These are phyloP conservation scores for Penicillium italicum DNA, from an alignment of 2,329 filamentous ascomycete species.

Conservation along the genomic window DNA sequence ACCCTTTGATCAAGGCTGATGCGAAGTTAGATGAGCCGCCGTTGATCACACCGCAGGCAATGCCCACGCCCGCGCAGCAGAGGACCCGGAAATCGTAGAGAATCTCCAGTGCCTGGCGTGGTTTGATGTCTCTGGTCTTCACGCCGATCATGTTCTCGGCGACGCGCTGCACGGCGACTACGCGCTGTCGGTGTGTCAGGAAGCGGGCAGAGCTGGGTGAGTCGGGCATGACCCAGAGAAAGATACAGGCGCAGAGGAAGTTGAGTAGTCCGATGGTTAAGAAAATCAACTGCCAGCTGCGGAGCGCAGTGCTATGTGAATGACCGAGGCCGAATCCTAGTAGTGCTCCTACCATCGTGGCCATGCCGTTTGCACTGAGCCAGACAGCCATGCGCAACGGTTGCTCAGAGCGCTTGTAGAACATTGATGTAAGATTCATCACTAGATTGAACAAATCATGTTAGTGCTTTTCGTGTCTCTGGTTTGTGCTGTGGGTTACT, in stretches of 20 bases:
- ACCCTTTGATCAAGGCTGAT: constrained; percentile 47
- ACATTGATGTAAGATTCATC: constrained; percentile 39
- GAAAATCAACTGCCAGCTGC: constrained; percentile 43
- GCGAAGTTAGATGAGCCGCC: constrained; percentile 51
- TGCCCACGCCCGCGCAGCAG: constrained; percentile 41
- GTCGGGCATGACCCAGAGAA: constrained; percentile 38
- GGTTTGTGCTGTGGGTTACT: neutral
- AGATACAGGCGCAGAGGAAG: constrained; percentile 40
- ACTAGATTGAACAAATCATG: constrained; percentile 15
- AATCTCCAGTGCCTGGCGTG: constrained; percentile 39
- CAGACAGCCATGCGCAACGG: constrained; percentile 36
- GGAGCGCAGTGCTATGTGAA: constrained; percentile 24
- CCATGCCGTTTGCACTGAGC: constrained; percentile 38
- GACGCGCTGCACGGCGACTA: constrained; percentile 42
- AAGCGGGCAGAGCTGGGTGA: constrained; percentile 40
- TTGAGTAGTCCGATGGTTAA: constrained; percentile 44
- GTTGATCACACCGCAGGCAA: constrained; percentile 48
- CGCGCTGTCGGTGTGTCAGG: constrained; percentile 38
- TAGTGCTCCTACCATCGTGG: constrained; percentile 38
- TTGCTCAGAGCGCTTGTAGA: constrained; percentile 39
- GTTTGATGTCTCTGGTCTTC: constrained; percentile 37
- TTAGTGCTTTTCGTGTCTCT: neutral
- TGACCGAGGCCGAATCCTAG: constrained; percentile 37
- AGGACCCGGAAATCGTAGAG: constrained; percentile 39
- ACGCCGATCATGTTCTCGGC: constrained; percentile 44